These are phyloP conservation scores for Kwoniella sp. DNA, from an alignment of 768 basidiomycete genomes.

Conservation along the genomic window DNA sequence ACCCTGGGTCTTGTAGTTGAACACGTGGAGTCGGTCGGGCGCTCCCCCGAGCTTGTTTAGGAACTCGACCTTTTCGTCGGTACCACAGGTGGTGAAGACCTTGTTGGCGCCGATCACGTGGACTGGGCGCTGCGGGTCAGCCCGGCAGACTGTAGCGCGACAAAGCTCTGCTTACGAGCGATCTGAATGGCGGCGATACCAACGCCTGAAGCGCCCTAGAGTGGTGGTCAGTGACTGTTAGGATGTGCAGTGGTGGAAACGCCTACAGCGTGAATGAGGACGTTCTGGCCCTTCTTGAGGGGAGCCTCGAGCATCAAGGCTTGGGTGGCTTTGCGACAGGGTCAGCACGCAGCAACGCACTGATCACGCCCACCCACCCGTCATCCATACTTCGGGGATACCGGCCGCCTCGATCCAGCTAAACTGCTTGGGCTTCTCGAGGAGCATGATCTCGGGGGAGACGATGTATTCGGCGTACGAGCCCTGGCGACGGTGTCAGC, in stretches of 20 bases:
- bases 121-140: conserved; percentile 14
- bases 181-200: conserved; percentile 84
- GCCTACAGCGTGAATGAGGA: conserved; percentile 74
- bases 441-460: conserved; percentile 62
- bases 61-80: conserved; percentile 74
- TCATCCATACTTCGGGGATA: conserved; percentile 82
- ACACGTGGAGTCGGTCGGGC: conserved; percentile 54
- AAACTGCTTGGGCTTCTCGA: conserved; percentile 69
- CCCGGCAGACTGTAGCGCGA: no score
- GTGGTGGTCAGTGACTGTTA: neutral
- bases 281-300: conserved; percentile 65
- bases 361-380: conserved; percentile 56
- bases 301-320: conserved; percentile 65
- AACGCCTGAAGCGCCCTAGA: conserved; percentile 70
- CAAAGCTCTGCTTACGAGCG: conserved; percentile 57
- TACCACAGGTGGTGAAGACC: conserved; percentile 82
- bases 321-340: conserved; percentile 56
- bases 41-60: conserved; percentile 48
- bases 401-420: conserved; percentile 80
- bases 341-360: conserved; percentile 2
- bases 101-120: conserved; percentile 47
- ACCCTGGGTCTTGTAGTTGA: conserved; percentile 70
- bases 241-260: no score
- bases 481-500: conserved; percentile 56
- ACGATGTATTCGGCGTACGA: conserved; percentile 85